These are phyloP conservation scores for Colletotrichum sansevieriae DNA, from an alignment of 2,329 filamentous ascomycete species.

Conservation along the genomic window DNA sequence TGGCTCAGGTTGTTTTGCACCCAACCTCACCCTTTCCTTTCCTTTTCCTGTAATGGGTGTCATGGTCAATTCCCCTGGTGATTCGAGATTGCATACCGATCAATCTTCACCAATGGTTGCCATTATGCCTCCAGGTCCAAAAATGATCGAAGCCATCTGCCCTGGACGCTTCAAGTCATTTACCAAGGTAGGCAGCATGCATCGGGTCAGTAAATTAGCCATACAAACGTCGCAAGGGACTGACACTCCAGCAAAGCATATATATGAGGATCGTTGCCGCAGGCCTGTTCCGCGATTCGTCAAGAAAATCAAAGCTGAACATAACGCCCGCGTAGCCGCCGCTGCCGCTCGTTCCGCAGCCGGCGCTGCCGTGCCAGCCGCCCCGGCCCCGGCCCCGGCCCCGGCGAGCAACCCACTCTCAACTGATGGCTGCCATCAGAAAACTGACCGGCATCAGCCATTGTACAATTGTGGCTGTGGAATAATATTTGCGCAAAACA, in stretches of 20 bases:
- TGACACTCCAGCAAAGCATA: constrained; percentile 13
- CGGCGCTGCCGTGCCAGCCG: constrained; percentile 18
- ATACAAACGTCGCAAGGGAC: neutral
- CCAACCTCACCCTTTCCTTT: no score
- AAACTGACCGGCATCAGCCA: no score
- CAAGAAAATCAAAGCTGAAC: constrained; percentile 24
- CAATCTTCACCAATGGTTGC: neutral
- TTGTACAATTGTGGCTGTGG: neutral
- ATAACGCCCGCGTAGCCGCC: constrained; percentile 26
- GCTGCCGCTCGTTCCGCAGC: constrained; percentile 26
- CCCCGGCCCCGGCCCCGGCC: neutral
- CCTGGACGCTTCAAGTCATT: constrained; percentile 29
- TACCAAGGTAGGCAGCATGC: constrained; percentile 33
- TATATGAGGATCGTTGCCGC: constrained; percentile 29
- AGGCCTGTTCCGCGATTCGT: constrained; percentile 25
- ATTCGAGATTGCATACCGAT: no score
- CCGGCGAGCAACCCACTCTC: neutral
- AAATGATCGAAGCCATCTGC: constrained; percentile 32
- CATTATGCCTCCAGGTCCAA: constrained; percentile 11
- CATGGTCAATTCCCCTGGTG: neutral
- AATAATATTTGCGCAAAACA: neutral
- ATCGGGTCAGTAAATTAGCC: constrained; percentile 14
- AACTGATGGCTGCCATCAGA: neutral
- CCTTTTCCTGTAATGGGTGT: no score
- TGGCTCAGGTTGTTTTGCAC: no score